These are phyloP conservation scores for Cryptococcus hybrid DNA, from an alignment of 1,284 basidiomycete genomes.

Conservation along the genomic window DNA sequence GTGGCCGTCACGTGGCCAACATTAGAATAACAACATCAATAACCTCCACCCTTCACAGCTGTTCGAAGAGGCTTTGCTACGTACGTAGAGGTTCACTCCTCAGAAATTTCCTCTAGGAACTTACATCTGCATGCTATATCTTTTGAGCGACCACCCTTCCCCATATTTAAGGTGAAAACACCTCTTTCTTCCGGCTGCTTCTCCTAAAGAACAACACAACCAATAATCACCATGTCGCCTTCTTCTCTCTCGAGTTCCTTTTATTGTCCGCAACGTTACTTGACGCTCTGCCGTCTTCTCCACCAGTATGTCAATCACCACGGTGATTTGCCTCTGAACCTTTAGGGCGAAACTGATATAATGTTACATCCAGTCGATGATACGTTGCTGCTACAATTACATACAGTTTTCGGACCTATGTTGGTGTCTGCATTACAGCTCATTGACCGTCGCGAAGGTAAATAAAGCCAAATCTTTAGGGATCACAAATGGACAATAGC, in stretches of 20 bases:
- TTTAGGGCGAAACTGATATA: neutral
- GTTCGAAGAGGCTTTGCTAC: too few species aligned
- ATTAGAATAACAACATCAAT: neutral
- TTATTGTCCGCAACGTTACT: constrained; percentile 27
- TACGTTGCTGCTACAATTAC: constrained; percentile 30
- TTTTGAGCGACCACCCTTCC: too few species aligned
- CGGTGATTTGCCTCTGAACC: too few species aligned
- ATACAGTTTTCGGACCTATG: constrained; percentile 42
- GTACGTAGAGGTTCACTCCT: too few species aligned
- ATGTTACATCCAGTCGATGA: constrained; percentile 19
- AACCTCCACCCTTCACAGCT: too few species aligned
- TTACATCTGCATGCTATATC: too few species aligned
- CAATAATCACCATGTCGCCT: too few species aligned
- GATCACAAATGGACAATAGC: neutral
- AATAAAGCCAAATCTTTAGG: constrained; percentile 4
- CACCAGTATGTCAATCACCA: neutral
- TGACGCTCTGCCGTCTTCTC: constrained; percentile 17
- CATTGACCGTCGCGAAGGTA: constrained; percentile 41
- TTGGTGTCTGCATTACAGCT: constrained; percentile 41
- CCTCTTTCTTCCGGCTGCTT: too few species aligned
- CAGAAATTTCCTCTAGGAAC: too few species aligned
- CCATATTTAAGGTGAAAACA: too few species aligned
- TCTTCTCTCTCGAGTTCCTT: constrained; percentile 18
- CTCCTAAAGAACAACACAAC: too few species aligned
- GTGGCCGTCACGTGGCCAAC: constrained; percentile 1